Evolutionary conservation across 805 yeast species (phyloP), one percentile per base, ranked within the genome.

Genomic region (Grigorovia jiainica): DNA sequence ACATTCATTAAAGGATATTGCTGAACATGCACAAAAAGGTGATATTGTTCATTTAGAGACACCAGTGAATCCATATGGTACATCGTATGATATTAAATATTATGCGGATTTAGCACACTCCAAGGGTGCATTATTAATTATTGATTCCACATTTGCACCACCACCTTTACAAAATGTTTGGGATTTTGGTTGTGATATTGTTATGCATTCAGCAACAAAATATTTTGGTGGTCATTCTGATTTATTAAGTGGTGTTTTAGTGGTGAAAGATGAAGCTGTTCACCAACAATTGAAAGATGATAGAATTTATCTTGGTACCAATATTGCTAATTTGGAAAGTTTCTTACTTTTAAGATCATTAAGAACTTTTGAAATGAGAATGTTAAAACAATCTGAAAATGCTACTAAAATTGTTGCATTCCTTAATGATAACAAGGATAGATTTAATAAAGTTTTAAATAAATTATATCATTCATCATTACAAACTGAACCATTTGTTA

Each of bases 161-260:
- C 95, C 95, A 11, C 95, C 95, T 15, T 64, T 87, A 43, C 82
- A 78, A 52, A 75, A 86, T 46, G 90, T 95, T 5, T 86, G 87
- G 64, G 70, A 71, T 32, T 81, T 75, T 53, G 95, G 90, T 38
- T 95, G 82, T 24, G 97, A 90, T 60, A 64, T 87, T 49, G 78
- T 90, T n/a, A 67, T 90, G 75, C 96, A 89, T 61, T 86, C 96
- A 1, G 95, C 87, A 1, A 89, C 96, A 1, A 89, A 89, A 59
- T 90, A 82, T 64, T 82, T 87, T 55, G 96, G 95, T 32, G 97
- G 97, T n/a, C 96, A 89, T 63, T 84, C 95, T 6, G 97, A 89
- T 60, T 65, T 87, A 34, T 67, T 89, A 39, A 87, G 95, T 5
- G 97, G 97, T 27, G 68, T 82, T 10, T 63, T 87, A 16, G 76